Evolutionary conservation across 345 rosid genomes (phyloP).

Genomic region (Heritiera fomes): DNA sequence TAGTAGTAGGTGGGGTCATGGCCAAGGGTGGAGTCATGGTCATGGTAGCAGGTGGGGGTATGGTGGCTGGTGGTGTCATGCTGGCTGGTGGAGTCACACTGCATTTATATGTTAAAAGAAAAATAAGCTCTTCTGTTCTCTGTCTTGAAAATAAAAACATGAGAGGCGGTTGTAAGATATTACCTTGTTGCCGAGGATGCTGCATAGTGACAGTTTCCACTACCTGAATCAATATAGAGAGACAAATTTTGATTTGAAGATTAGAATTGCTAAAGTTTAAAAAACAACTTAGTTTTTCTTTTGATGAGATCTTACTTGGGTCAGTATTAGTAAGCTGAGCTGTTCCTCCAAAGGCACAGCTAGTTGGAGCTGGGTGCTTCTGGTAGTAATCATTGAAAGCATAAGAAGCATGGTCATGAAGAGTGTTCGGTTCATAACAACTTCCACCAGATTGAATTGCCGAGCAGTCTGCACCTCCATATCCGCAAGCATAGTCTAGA

Average conservation of each 20-base stretch:
- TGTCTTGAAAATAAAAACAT: background rate
- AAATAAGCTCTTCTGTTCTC: constrained; percentile 12
- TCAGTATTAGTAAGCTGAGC: constrained; percentile 83
- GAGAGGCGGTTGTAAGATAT: constrained; percentile 20
- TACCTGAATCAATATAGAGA: constrained; percentile 49
- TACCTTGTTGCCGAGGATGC: constrained; percentile 49
- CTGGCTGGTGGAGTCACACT: constrained; percentile 52
- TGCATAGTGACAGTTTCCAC: constrained; percentile 70
- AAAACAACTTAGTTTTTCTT: background rate
- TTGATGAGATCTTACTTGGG: constrained; percentile 67
- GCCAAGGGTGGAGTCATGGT: constrained; percentile 40
- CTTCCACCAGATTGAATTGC: constrained; percentile 66
- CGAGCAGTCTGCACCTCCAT: constrained; percentile 93
- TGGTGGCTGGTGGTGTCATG: constrained; percentile 37
- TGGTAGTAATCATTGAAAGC: constrained; percentile 95
- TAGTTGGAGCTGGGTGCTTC: constrained; percentile 84
- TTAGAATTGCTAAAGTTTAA: background rate
- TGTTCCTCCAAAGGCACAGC: constrained; percentile 90
- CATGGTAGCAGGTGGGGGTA: constrained; percentile 39
- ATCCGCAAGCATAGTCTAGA: constrained; percentile 94
- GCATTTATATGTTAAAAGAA: constrained; percentile 32
- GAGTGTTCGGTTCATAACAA: constrained; percentile 75
- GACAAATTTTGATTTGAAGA: background rate
- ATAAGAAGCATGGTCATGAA: constrained; percentile 84
- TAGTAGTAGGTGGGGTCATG: constrained; percentile 43